These are phyloP conservation scores for Boletus pseudopeckii DNA, from an alignment of 768 basidiomycete species.

Conservation along the genomic window DNA sequence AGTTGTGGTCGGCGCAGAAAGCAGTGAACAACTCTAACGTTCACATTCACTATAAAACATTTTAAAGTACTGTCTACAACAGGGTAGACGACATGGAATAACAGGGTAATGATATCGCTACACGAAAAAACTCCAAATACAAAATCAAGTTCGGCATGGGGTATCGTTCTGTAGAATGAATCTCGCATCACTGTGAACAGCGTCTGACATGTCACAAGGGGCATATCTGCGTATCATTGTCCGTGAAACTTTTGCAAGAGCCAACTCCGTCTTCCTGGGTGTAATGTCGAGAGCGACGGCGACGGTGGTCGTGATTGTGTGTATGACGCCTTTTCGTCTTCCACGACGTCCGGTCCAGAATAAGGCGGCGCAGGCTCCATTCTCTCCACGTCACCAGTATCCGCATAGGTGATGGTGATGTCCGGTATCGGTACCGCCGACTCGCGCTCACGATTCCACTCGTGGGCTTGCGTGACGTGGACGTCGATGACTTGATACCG, in stretches of 20 bases:
- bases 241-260: constrained; percentile 13
- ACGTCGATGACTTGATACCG: constrained; percentile 51
- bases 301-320: neutral
- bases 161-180: neutral
- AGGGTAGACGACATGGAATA: neutral
- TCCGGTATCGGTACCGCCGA: constrained; percentile 24
- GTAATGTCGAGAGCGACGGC: neutral
- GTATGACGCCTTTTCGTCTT: constrained; percentile 17
- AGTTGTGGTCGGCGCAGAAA: neutral
- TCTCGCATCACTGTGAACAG: neutral
- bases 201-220: neutral
- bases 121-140: neutral
- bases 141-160: neutral
- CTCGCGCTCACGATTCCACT: neutral
- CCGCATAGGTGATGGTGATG: constrained; percentile 24
- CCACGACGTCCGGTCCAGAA: neutral
- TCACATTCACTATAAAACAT: no score
- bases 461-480: constrained; percentile 14
- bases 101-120: neutral
- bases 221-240: neutral
- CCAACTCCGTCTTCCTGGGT: constrained; percentile 8
- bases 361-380: constrained; percentile 40
- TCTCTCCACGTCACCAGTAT: constrained; percentile 9
- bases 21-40: neutral
- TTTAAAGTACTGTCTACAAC: neutral